phyloP scores from a whole-genome alignment of 352 stramenopile genomes.

The Phytophthora boehmeriae region DNA sequence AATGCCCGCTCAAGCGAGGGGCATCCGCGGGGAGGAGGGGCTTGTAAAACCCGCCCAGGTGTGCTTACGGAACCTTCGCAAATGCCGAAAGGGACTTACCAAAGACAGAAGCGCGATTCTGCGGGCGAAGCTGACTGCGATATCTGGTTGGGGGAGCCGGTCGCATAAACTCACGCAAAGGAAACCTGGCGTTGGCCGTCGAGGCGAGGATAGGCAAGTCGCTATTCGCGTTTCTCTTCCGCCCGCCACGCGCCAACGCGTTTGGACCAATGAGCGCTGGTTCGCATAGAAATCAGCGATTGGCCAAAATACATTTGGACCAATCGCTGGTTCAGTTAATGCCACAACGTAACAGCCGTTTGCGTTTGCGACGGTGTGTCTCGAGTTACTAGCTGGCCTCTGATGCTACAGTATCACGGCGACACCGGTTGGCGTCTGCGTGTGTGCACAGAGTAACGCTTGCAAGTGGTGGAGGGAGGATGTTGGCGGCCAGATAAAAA shows the following conservation, averaged over 20 bases:
- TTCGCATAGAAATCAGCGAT: not conserved
- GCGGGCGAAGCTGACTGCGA: not conserved
- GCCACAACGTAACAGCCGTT: too few species aligned
- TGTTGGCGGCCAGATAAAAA: too few species aligned
- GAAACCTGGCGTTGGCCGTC: not conserved
- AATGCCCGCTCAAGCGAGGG: not conserved
- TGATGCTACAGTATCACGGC: too few species aligned
- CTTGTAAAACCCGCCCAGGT: not conserved
- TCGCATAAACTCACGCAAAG: slow-evolving; percentile 3
- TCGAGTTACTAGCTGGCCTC: too few species aligned
- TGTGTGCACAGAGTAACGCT: too few species aligned
- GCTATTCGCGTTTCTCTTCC: slow-evolving; percentile 7
- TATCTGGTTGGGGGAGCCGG: not conserved
- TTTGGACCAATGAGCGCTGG: not conserved
- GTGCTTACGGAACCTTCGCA: not conserved
- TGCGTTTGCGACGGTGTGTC: too few species aligned
- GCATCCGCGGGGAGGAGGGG: not conserved
- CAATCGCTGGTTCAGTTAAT: too few species aligned
- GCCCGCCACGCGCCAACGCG: not conserved
- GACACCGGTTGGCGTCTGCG: too few species aligned
- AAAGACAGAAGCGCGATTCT: not conserved
- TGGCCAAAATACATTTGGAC: too few species aligned
- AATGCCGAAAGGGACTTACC: not conserved
- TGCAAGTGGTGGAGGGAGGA: too few species aligned
- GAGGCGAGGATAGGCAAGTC: not conserved